Conservation (phyloP, 441 rosid species). For the Erodium moschatum region DNA sequence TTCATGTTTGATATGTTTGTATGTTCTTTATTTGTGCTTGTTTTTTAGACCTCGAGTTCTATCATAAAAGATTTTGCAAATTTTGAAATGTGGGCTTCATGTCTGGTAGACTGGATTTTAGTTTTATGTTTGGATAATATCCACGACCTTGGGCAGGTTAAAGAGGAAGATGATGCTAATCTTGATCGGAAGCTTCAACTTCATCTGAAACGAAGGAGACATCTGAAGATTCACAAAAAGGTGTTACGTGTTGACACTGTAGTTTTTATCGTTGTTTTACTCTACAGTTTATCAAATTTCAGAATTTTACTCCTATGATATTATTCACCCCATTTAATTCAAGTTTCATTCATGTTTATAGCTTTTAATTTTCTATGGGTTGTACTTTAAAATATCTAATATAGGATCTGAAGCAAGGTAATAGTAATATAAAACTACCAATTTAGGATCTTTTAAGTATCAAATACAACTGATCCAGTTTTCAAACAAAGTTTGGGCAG, state of each 20-base stretch:
- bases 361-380: background rate
- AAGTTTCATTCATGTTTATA: background rate
- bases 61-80: background rate
- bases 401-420: background rate
- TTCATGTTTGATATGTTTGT: background rate
- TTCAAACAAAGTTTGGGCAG: background rate
- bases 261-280: background rate
- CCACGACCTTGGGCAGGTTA: slow-evolving; percentile 52
- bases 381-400: background rate
- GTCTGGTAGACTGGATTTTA: slow-evolving; percentile 1
- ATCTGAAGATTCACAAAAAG: slow-evolving; percentile 51
- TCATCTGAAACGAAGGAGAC: slow-evolving; percentile 67
- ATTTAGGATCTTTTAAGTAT: background rate
- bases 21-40: background rate
- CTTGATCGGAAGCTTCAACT: slow-evolving; percentile 70
- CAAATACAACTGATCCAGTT: background rate
- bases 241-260: slow-evolving; percentile 24
- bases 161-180: slow-evolving; percentile 92
- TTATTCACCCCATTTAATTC: background rate
- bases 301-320: background rate
- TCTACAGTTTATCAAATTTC: background rate
- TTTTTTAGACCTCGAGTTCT: background rate
- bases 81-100: background rate
- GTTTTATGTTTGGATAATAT: slow-evolving; percentile 8
- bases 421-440: background rate